These are phyloP conservation scores for Nakazawaea wyomingensis DNA, from an alignment of 805 yeast genomes.

Conservation along the genomic window DNA sequence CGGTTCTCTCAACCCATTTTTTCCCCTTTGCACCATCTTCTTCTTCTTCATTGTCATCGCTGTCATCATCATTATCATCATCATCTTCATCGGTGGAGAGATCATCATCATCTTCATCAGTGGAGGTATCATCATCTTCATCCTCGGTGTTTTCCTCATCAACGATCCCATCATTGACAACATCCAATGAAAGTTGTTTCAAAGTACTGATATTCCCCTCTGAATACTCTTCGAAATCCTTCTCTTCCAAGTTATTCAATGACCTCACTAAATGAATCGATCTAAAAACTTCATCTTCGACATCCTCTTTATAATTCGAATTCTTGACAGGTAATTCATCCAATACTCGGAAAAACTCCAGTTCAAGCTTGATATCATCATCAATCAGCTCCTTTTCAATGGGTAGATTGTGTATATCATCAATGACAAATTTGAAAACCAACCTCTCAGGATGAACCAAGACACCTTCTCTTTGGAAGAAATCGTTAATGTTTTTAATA, in stretches of 20 bases:
- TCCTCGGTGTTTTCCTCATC: slow-evolving; percentile 25
- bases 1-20: slow-evolving; percentile 36
- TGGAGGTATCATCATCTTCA: slow-evolving; percentile 7
- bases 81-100: slow-evolving; percentile 20
- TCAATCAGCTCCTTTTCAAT: slow-evolving; percentile 32
- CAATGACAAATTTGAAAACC: slow-evolving; percentile 73
- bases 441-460: slow-evolving; percentile 76
- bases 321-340: slow-evolving; percentile 54
- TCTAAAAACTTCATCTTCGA: slow-evolving; percentile 81
- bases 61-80: slow-evolving; percentile 26
- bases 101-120: slow-evolving; percentile 25
- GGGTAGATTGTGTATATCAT: slow-evolving; percentile 31
- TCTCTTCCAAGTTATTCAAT: slow-evolving; percentile 79
- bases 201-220: slow-evolving; percentile 80
- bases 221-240: slow-evolving; percentile 76
- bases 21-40: slow-evolving; percentile 22
- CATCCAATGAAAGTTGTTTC: slow-evolving; percentile 33
- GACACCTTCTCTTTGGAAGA: slow-evolving; percentile 69
- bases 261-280: slow-evolving; percentile 73
- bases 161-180: slow-evolving; percentile 40
- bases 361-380: slow-evolving; percentile 29
- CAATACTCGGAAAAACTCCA: slow-evolving; percentile 29
- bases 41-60: slow-evolving; percentile 30
- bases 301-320: slow-evolving; percentile 47
- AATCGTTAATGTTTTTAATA: slow-evolving; percentile 90